Conservation (phyloP, 2,329 filamentous ascomycete genomes). For the Sarocladium oryzae region DNA sequence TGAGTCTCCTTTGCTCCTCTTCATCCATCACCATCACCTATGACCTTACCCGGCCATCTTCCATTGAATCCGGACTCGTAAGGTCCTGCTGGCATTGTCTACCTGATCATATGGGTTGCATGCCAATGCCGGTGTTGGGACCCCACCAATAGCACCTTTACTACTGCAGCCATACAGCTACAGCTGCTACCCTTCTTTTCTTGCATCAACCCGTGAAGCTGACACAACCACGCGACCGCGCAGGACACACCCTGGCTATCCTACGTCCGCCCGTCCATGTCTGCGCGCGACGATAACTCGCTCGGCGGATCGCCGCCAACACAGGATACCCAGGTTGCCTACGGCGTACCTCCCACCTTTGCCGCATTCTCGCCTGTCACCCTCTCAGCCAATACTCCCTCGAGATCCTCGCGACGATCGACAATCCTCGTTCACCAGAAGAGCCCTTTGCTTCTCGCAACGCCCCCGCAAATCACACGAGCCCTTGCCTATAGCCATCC, state of each 20-base stretch:
- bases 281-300: slow-evolving; percentile 31
- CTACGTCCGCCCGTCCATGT: slow-evolving; percentile 34
- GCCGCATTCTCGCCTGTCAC: slow-evolving; percentile 86
- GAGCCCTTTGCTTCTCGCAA: slow-evolving; percentile 84
- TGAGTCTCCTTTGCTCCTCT: slow-evolving; percentile 13
- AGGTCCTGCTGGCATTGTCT: no score
- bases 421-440: slow-evolving; percentile 97
- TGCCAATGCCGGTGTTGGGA: not conserved
- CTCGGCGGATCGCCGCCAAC: slow-evolving; percentile 27
- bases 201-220: not conserved
- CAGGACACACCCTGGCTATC: slow-evolving; percentile 45
- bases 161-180: not conserved
- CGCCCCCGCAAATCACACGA: slow-evolving; percentile 88
- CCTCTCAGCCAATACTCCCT: slow-evolving; percentile 59
- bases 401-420: slow-evolving; percentile 62
- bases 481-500: slow-evolving; percentile 94
- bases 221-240: not conserved
- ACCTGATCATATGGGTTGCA: not conserved
- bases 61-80: no score
- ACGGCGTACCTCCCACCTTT: slow-evolving; percentile 60
- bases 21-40: not conserved
- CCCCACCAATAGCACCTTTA: not conserved
- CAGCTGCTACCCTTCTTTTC: slow-evolving; percentile 6
- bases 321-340: slow-evolving; percentile 23
- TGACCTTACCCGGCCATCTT: no score